A percentile compares a stretch with the other conserved stretches of the same genome.
These are phyloP conservation scores for Calonectria fujianensis DNA, from an alignment of 2,329 filamentous ascomycete species.

Conservation along the genomic window DNA sequence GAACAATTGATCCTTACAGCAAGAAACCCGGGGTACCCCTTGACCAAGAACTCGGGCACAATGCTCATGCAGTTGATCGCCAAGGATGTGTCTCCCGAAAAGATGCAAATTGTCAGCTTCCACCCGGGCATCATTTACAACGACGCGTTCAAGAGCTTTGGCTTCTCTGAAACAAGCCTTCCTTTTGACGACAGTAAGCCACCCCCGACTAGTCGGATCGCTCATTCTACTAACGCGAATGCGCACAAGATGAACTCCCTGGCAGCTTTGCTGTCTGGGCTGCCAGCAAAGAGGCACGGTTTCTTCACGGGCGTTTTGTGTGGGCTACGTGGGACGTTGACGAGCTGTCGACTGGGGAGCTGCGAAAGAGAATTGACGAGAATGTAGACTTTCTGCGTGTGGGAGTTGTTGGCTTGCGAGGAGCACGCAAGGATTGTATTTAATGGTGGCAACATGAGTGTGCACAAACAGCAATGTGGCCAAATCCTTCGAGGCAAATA, in stretches of 20 bases:
- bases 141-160: not conserved
- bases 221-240: not conserved
- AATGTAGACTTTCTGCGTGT: slow-evolving; percentile 19
- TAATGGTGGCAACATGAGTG: not conserved
- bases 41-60: slow-evolving; percentile 63
- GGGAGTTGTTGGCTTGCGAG: slow-evolving; percentile 9
- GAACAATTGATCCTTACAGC: not conserved
- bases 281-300: slow-evolving; percentile 64
- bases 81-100: slow-evolving; percentile 53
- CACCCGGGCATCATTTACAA: slow-evolving; percentile 34
- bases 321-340: slow-evolving; percentile 71
- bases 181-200: slow-evolving; percentile 24
- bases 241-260: slow-evolving; percentile 55
- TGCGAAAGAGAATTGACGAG: slow-evolving; percentile 35
- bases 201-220: not conserved
- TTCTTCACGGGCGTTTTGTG: slow-evolving; percentile 66
- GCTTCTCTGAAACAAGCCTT: slow-evolving; percentile 24
- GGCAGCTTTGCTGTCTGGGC: slow-evolving; percentile 66
- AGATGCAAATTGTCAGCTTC: slow-evolving; percentile 55
- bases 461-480: not conserved
- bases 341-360: slow-evolving; percentile 61
- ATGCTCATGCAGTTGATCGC: slow-evolving; percentile 63
- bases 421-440: not conserved
- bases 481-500: not conserved
- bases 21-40: slow-evolving; percentile 55